Base-by-base conservation (phyloP, 768 basidiomycete species). In the Tricholoma bakamatsutake region DNA sequence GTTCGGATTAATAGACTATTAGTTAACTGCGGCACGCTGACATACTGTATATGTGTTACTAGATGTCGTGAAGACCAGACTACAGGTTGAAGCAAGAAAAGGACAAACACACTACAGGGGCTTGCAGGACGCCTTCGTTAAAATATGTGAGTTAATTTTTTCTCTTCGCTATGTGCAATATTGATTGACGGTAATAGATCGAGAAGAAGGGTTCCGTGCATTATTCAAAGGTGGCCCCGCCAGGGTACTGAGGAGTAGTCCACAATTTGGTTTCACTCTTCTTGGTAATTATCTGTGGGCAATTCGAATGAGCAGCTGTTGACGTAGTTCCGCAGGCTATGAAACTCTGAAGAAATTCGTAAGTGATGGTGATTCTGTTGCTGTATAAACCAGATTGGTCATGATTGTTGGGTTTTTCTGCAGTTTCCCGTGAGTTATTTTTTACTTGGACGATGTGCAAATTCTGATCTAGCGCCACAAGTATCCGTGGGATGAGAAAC, bases 1-100 rank as follows among this genome's bases (percentile, higher is more conserved):
- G 91, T 90, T 61, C 64, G 76, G 60, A 54, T 53, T 17, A 57
- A 60, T 70, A 39, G 13, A 50, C 50, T 50, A 52, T 49, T 49
- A 53, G 53, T 51, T 55, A 42, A 15, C 42, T 54, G 55, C 47
- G 43, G 52, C 27, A 50, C 50, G 50, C 57, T 59, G 45, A 59
- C 61, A 56, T 37, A 40, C 50, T 62, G 64, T 53, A 52, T 39
- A 47, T 55, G 42, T 55, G 43, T 39, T 35, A 30, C 24, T 49
- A 89, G 96, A 99, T 71, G 97, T 98, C 58, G 90, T 98, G 66
- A 98, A 99, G 81, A 98, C 97, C 13, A 83, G 95, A 47, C 74
- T 98, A 61, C 96, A 98, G 69, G 88, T 92, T 10, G 97, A 98
- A 69, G 88, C 93, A 42, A 81, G 88, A 60, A 86, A 88, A 64